Evolutionary conservation across 202 grass and related monocot genomes (phyloP).

Genomic region (Carex sylvatica): DNA sequence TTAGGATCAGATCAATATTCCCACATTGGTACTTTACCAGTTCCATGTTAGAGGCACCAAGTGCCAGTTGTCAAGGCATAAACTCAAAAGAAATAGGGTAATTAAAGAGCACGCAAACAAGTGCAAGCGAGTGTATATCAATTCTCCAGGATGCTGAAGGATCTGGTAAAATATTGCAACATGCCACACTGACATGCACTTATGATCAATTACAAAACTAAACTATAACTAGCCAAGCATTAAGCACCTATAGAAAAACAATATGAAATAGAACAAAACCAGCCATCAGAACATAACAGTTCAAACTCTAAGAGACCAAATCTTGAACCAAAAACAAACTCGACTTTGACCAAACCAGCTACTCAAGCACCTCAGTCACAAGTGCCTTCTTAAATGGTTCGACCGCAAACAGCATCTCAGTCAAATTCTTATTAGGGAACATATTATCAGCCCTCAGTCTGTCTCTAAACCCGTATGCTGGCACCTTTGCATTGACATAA

Average conservation of each 20-base stretch:
- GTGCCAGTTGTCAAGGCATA: not conserved
- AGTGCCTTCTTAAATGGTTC: slow-evolving; percentile 59
- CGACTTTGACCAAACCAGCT: slow-evolving; percentile 17
- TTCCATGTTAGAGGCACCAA: not conserved
- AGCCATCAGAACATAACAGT: not conserved
- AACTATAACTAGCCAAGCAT: not conserved
- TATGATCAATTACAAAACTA: not conserved
- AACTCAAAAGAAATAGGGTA: not conserved
- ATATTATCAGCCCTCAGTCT: slow-evolving; percentile 89
- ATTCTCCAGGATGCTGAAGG: not conserved
- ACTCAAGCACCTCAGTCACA: slow-evolving; percentile 67
- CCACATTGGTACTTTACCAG: not conserved
- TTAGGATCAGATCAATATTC: not conserved
- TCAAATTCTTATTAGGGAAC: slow-evolving; percentile 38
- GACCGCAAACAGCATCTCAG: slow-evolving; percentile 33
- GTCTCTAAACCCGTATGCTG: slow-evolving; percentile 79
- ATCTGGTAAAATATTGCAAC: not conserved
- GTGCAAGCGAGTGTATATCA: not conserved
- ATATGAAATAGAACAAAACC: not conserved
- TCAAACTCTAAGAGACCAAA: not conserved
- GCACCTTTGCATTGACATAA: slow-evolving; percentile 54
- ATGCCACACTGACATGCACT: not conserved
- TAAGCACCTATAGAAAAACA: not conserved
- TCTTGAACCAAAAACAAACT: not conserved
- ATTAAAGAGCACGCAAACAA: not conserved